Percentiles rank a stretch among this genome's conserved stretches.
Conservation (phyloP, 805 yeast species). For the Spathaspora hagerdaliae region DNA sequence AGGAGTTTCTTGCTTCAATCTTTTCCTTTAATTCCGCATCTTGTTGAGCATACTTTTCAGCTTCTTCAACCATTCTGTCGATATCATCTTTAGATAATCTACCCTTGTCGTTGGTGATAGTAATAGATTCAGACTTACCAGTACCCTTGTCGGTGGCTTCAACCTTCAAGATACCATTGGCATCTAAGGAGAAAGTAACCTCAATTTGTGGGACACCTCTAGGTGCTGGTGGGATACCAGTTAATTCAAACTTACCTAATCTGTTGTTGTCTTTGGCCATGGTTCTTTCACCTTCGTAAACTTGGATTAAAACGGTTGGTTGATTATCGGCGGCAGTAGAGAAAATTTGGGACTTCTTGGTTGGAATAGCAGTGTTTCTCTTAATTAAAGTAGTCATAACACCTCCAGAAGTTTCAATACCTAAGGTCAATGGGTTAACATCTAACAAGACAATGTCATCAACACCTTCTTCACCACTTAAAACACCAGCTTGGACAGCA, state of each 20-base stretch:
- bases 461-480: slow-evolving; percentile 94
- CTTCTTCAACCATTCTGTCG: slow-evolving; percentile 97
- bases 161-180: slow-evolving; percentile 99
- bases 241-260: slow-evolving; percentile 97
- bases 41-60: slow-evolving; percentile 73
- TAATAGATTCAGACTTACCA: slow-evolving; percentile 96
- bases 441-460: slow-evolving; percentile 93
- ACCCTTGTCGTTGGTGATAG: slow-evolving; percentile 98
- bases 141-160: slow-evolving; percentile 98
- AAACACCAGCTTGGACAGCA: slow-evolving; percentile 98
- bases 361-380: slow-evolving; percentile 99
- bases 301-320: slow-evolving; percentile 98
- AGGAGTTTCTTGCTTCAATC: slow-evolving; percentile 41
- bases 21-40: slow-evolving; percentile 42
- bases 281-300: slow-evolving; percentile 99
- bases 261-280: slow-evolving; percentile 96
- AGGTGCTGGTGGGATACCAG: slow-evolving; percentile 96
- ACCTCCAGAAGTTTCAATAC: slow-evolving; percentile 99
- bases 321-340: slow-evolving; percentile 98
- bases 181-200: slow-evolving; percentile 98
- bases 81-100: slow-evolving; percentile 95
- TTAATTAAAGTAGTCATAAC: slow-evolving; percentile 98
- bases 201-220: slow-evolving; percentile 99
- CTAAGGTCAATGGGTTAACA: slow-evolving; percentile 97
- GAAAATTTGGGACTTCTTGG: slow-evolving; percentile 98